These are phyloP conservation scores for Leptomonas seymouri DNA, from an alignment of 208 protist genomes.

Conservation along the genomic window DNA sequence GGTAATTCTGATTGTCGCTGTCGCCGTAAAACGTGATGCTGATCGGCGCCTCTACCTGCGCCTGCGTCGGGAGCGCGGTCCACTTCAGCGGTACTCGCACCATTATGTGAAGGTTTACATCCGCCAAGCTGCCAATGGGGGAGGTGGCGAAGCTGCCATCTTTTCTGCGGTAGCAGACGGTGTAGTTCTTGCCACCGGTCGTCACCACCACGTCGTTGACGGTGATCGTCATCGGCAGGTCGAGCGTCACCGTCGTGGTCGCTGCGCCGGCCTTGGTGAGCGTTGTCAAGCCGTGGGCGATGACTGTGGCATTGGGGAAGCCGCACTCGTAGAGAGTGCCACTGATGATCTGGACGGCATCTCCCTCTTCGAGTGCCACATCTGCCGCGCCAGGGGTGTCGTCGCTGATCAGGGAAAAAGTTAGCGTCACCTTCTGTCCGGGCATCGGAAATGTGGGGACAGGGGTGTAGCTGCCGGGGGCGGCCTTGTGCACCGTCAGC, in stretches of 20 bases:
- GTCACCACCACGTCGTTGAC: background rate
- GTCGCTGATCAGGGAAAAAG: slow-evolving; percentile 33
- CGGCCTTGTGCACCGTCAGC: slow-evolving; percentile 38
- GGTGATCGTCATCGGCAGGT: slow-evolving; percentile 17
- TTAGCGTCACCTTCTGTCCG: slow-evolving; percentile 60
- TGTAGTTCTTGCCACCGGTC: slow-evolving; percentile 34
- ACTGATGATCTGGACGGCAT: slow-evolving; percentile 70
- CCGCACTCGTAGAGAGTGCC: slow-evolving; percentile 82
- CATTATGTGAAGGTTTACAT: slow-evolving; percentile 64
- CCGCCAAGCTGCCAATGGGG: slow-evolving; percentile 39
- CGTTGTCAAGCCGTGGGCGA: slow-evolving; percentile 41
- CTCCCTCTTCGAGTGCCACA: slow-evolving; percentile 32
- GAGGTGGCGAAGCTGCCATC: slow-evolving; percentile 75
- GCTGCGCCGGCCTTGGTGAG: slow-evolving; percentile 7
- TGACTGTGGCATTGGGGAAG: slow-evolving; percentile 63
- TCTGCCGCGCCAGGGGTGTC: slow-evolving; percentile 6
- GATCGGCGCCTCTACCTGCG: slow-evolving; percentile 46
- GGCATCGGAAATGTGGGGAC: slow-evolving; percentile 48
- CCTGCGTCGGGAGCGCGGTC: slow-evolving; percentile 54
- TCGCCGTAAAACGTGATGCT: slow-evolving; percentile 68
- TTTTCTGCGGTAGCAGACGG: slow-evolving; percentile 72
- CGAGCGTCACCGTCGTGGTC: slow-evolving; percentile 21
- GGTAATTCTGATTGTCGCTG: slow-evolving; percentile 33
- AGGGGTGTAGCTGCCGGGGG: slow-evolving; percentile 47
- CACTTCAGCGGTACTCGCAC: slow-evolving; percentile 51